phyloP scores from a whole-genome alignment of 2,329 filamentous ascomycete species.

The Tolypocladium ovalisporum region DNA sequence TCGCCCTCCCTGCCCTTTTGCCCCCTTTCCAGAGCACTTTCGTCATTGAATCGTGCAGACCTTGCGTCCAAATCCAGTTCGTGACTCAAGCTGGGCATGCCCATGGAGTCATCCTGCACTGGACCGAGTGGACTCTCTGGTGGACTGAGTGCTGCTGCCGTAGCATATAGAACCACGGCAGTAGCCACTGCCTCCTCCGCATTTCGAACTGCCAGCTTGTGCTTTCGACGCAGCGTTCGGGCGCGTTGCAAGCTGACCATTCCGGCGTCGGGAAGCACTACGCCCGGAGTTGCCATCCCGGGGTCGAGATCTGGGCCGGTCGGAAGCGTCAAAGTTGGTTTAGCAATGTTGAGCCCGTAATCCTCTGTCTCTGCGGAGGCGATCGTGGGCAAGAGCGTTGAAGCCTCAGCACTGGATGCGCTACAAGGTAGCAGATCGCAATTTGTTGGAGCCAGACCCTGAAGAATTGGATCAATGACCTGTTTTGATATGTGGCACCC shows the following conservation, averaged over 20 bases:
- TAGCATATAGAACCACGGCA: slow-evolving; percentile 42
- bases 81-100: slow-evolving; percentile 14
- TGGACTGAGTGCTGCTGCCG: slow-evolving; percentile 35
- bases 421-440: too few relatives aligned
- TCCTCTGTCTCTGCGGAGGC: neutral
- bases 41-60: slow-evolving; percentile 20
- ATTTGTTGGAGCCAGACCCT: neutral
- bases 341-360: neutral
- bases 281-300: slow-evolving; percentile 31
- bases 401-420: neutral
- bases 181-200: slow-evolving; percentile 43
- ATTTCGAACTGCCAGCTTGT: slow-evolving; percentile 31
- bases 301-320: neutral
- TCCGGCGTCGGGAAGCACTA: slow-evolving; percentile 31
- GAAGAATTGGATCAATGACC: too few relatives aligned
- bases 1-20: slow-evolving; percentile 24
- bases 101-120: slow-evolving; percentile 12
- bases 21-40: slow-evolving; percentile 18
- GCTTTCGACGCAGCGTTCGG: slow-evolving; percentile 32
- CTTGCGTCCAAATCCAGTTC: slow-evolving; percentile 13
- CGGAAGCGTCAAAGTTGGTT: neutral
- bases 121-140: slow-evolving; percentile 18
- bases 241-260: slow-evolving; percentile 28
- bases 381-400: neutral
- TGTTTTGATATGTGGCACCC: too few relatives aligned